Percentiles rank a stretch among this genome's conserved stretches.
phyloP scores from a whole-genome alignment of 257 asterid species.

The Scutellaria minor region DNA sequence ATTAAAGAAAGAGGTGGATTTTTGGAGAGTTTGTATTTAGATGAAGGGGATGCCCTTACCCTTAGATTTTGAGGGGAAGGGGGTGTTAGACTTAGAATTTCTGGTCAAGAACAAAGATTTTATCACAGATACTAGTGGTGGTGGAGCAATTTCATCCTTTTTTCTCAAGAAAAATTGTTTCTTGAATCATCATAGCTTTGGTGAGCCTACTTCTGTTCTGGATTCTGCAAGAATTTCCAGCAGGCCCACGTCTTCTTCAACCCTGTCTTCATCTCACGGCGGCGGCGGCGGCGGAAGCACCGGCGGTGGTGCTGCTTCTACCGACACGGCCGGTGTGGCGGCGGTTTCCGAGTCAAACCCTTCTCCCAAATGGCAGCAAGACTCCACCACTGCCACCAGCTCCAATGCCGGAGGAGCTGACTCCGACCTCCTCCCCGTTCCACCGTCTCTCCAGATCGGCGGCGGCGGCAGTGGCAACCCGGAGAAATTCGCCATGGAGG shows the following conservation, averaged over 20 bases:
- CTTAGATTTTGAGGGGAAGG: slow-evolving; percentile 91
- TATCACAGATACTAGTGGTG: slow-evolving; percentile 24
- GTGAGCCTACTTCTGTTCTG: slow-evolving; percentile 90
- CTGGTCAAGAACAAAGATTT: slow-evolving; percentile 39
- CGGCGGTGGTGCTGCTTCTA: slow-evolving; percentile 59
- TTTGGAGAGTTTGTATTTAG: slow-evolving; percentile 47
- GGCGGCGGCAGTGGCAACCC: slow-evolving; percentile 44
- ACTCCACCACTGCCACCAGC: slow-evolving; percentile 77
- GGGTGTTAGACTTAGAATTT: slow-evolving; percentile 64
- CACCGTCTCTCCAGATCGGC: slow-evolving; percentile 64
- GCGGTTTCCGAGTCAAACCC: slow-evolving; percentile 71
- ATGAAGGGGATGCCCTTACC: slow-evolving; percentile 99
- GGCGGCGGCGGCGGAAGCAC: slow-evolving; percentile 53
- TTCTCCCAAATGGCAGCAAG: slow-evolving; percentile 80
- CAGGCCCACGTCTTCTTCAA: slow-evolving; percentile 75
- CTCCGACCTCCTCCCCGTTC: slow-evolving; percentile 59
- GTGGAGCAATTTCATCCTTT: slow-evolving; percentile 28
- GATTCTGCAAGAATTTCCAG: slow-evolving; percentile 73
- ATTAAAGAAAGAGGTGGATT: slow-evolving; percentile 26
- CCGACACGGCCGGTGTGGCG: slow-evolving; percentile 82
- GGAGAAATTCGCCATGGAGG: slow-evolving; percentile 73
- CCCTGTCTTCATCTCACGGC: slow-evolving; percentile 84
- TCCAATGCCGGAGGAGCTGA: slow-evolving; percentile 67
- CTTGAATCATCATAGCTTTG: slow-evolving; percentile 34
- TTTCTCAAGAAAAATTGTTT: slow-evolving; percentile 40